Percentiles rank a stretch among this genome's conserved stretches.
phyloP scores from a whole-genome alignment of 306 rosid genomes.

The Gastrolobium bilobum region DNA sequence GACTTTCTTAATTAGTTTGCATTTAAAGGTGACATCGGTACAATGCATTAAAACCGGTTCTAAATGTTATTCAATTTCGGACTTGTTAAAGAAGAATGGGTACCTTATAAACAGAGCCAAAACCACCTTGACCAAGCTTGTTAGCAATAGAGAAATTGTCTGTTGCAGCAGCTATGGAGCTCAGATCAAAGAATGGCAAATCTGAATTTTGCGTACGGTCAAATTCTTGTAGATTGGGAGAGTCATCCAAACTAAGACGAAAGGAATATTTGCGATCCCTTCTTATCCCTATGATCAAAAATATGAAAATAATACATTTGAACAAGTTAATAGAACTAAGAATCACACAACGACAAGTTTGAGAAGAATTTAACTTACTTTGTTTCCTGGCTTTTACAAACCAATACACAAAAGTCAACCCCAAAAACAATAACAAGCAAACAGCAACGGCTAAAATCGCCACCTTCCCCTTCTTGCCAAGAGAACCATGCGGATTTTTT shows the following conservation, averaged over 20 bases:
- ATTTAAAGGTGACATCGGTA: background rate
- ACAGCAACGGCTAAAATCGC: conserved; percentile 23
- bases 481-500: conserved; percentile 47
- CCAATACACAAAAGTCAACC: conserved; percentile 32
- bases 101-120: conserved; percentile 71
- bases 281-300: conserved; percentile 34
- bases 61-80: background rate
- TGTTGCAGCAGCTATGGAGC: conserved; percentile 61
- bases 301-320: conserved; percentile 3
- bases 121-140: conserved; percentile 75
- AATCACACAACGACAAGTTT: background rate
- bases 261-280: conserved; percentile 41
- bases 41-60: background rate
- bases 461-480: conserved; percentile 56
- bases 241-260: conserved; percentile 30
- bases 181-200: conserved; percentile 53
- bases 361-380: conserved; percentile 21
- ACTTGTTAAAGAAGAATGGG: background rate
- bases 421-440: conserved; percentile 29
- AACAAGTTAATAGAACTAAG: background rate
- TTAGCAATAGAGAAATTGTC: conserved; percentile 54
- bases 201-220: conserved; percentile 37
- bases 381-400: conserved; percentile 29
- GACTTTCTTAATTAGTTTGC: background rate
- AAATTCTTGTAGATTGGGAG: conserved; percentile 39